Conservation (phyloP, 805 yeast genomes). For the Maudiozyma saulgeensis region DNA sequence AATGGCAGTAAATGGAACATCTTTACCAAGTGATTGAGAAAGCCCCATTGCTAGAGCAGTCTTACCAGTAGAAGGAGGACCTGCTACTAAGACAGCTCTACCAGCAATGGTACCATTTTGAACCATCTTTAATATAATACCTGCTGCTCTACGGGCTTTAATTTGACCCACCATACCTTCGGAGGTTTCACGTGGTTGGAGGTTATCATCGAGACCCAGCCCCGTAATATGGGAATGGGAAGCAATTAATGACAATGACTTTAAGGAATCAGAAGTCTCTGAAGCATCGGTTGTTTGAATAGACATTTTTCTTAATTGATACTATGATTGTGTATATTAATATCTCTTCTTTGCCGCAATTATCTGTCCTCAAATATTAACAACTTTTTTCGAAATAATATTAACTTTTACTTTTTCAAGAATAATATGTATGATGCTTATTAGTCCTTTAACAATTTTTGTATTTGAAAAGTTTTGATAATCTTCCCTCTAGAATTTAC, state of each 20-base stretch:
- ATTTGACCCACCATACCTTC: conserved; percentile 98
- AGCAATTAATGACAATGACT: conserved; percentile 73
- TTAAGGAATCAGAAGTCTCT: conserved; percentile 37
- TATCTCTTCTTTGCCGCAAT: too few relatives aligned
- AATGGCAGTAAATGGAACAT: conserved; percentile 89
- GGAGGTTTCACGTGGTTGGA: conserved; percentile 68
- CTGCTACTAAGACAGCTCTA: conserved; percentile 88
- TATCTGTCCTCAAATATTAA: too few relatives aligned
- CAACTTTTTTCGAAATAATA: too few relatives aligned
- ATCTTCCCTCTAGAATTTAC: too few relatives aligned
- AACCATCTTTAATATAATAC: conserved; percentile 84
- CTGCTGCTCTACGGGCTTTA: conserved; percentile 94
- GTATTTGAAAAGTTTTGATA: too few relatives aligned
- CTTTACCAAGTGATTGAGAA: conserved; percentile 54
- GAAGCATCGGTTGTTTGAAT: conserved; percentile 33
- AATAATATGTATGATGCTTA: too few relatives aligned
- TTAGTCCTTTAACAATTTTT: too few relatives aligned
- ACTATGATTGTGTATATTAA: too few relatives aligned
- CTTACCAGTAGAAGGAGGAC: conserved; percentile 98
- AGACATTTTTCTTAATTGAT: conserved; percentile 21
- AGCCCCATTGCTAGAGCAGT: conserved; percentile 97
- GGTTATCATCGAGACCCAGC: conserved; percentile 85
- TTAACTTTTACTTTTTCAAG: too few relatives aligned
- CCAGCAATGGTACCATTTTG: conserved; percentile 95
- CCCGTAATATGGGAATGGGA: conserved; percentile 99